Conservation (phyloP, 495 filamentous ascomycete species). For the Achaetomiella virescens region DNA sequence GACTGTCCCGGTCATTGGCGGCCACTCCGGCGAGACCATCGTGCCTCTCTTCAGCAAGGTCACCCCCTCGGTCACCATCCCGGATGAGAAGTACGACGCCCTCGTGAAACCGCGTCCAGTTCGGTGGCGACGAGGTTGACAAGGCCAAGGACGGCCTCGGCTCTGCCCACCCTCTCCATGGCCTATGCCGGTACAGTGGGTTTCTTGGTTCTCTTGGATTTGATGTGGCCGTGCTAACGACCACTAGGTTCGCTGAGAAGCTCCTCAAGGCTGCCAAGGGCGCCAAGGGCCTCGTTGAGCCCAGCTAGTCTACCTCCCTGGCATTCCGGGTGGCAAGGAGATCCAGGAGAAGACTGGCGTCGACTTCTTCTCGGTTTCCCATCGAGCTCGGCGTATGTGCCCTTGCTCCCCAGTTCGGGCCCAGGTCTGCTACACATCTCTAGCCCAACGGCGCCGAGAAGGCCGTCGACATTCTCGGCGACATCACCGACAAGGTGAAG, state of each 20-base stretch:
- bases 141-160: slow-evolving; percentile 94
- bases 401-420: background rate
- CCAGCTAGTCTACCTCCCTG: slow-evolving; percentile 92
- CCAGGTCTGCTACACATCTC: slow-evolving; percentile 20
- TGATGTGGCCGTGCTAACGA: slow-evolving; percentile 22
- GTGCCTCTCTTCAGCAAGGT: slow-evolving; percentile 94
- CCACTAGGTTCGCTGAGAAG: slow-evolving; percentile 76
- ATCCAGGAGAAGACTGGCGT: slow-evolving; percentile 73
- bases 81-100: slow-evolving; percentile 76
- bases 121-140: slow-evolving; percentile 97
- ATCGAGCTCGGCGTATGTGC: slow-evolving; percentile 84
- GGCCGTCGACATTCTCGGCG: slow-evolving; percentile 67
- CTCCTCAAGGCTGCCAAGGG: slow-evolving; percentile 82
- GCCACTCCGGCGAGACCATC: slow-evolving; percentile 96
- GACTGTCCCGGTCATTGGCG: slow-evolving; percentile 86
- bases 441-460: slow-evolving; percentile 79
- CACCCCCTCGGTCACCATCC: slow-evolving; percentile 70
- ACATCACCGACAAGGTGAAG: slow-evolving; percentile 77
- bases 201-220: background rate
- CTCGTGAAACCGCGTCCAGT: slow-evolving; percentile 93
- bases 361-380: slow-evolving; percentile 93
- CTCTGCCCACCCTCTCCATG: slow-evolving; percentile 95
- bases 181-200: slow-evolving; percentile 89
- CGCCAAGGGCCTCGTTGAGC: slow-evolving; percentile 86
- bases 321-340: slow-evolving; percentile 78